Conservation (phyloP, 2,329 filamentous ascomycete genomes). For the Rhynchosporium secalis region DNA sequence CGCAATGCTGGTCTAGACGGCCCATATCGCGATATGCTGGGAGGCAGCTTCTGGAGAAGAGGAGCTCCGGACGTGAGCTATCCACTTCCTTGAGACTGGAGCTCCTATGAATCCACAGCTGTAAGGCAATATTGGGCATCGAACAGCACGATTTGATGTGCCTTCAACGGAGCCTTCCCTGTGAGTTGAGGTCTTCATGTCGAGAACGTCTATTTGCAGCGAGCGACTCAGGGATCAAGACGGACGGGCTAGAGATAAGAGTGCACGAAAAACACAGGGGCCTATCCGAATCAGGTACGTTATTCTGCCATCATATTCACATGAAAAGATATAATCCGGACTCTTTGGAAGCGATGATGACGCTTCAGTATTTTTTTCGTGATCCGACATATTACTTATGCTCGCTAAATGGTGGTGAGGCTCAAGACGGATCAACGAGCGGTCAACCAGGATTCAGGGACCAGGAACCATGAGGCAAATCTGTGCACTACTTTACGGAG, state of each 20-base stretch:
- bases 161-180: background rate
- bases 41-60: constrained; percentile 15
- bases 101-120: constrained; percentile 16
- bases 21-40: constrained; percentile 6
- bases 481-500: too few species aligned
- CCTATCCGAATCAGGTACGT: background rate
- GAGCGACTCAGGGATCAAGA: constrained; percentile 1
- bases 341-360: background rate
- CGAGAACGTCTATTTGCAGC: constrained; percentile 11
- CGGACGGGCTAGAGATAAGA: background rate
- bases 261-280: background rate
- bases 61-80: constrained; percentile 7
- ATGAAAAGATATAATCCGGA: background rate
- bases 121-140: constrained; percentile 21
- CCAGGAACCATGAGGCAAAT: constrained; percentile 2
- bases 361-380: background rate
- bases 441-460: background rate
- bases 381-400: background rate
- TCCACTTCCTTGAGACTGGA: background rate
- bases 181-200: background rate
- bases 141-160: constrained; percentile 2
- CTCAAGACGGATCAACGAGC: background rate
- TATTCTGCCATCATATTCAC: background rate
- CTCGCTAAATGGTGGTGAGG: constrained; percentile 8
- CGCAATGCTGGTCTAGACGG: background rate